Percentiles rank a stretch among this genome's conserved stretches.
Evolutionary conservation across 176 grass and related monocot species (phyloP).

Genomic region (Triticum aestivum): IWGSC_CS_RefSeq_v2.1 NC_057805.1:477696765-477697264

Average conservation of each 20-base stretch:
- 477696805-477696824: constrained; percentile 4
- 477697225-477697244: no score
- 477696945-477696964: background rate
- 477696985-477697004: background rate
- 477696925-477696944: background rate
- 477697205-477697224: no score
- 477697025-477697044: background rate
- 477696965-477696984: background rate
- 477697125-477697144: background rate
- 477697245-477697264: no score
- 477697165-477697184: no score
- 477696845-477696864: constrained; percentile 53
- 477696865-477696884: constrained; percentile 63
- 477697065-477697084: background rate
- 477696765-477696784: constrained; percentile 82
- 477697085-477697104: background rate
- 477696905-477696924: background rate
- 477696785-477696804: constrained; percentile 78
- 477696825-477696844: constrained; percentile 7
- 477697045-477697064: no score
- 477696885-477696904: constrained; percentile 46
- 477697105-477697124: background rate
- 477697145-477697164: no score
- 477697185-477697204: no score
- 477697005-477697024: background rate